phyloP scores from a whole-genome alignment of 352 stramenopile genomes.

The Ophiocytium majus region DNA sequence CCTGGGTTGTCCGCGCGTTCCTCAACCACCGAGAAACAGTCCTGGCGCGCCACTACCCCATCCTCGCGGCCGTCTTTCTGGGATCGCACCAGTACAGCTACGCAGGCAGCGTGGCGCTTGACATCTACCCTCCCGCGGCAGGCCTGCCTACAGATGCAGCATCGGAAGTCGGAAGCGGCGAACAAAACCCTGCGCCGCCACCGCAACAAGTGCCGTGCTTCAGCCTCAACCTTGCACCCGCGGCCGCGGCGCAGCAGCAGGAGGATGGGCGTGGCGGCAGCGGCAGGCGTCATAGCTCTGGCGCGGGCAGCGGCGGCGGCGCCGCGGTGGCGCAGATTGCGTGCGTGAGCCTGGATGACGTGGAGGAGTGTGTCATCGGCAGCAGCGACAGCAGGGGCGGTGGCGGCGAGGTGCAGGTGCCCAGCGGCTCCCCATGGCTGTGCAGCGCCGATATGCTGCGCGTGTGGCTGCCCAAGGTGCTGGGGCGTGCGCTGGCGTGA shows the following conservation, averaged over 20 bases:
- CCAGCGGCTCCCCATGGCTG: background rate
- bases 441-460: background rate
- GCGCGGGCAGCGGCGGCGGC: background rate
- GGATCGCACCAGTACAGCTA: background rate
- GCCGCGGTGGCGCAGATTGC: background rate
- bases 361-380: background rate
- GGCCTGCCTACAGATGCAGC: background rate
- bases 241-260: background rate
- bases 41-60: background rate
- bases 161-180: too few relatives aligned
- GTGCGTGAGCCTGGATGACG: background rate
- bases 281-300: too few relatives aligned
- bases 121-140: background rate
- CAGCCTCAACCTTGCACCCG: too few relatives aligned
- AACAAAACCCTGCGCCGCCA: too few relatives aligned
- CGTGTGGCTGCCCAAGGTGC: conserved; percentile 1
- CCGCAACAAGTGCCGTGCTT: too few relatives aligned
- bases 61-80: background rate
- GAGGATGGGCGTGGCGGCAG: too few relatives aligned
- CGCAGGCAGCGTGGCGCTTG: background rate
- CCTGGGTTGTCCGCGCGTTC: background rate
- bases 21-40: background rate
- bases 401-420: background rate
- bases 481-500: too few relatives aligned
- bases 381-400: too few relatives aligned